Conservation (phyloP, 306 rosid genomes). For the Quercus variabilis region DNA sequence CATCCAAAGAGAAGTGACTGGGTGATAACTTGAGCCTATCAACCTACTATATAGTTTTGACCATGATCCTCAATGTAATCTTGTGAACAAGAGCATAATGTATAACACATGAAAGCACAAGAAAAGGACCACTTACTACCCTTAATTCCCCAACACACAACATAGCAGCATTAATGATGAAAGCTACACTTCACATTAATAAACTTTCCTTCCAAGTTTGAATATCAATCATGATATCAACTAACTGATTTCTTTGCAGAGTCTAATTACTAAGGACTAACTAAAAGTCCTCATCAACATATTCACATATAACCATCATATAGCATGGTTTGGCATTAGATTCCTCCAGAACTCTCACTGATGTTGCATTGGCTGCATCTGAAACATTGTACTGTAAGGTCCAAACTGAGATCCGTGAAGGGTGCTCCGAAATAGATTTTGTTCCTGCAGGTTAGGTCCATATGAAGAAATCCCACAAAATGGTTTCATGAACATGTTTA, state of each 20-base stretch:
- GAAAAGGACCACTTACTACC: conserved; percentile 25
- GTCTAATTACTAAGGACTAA: conserved; percentile 41
- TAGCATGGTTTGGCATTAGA: conserved; percentile 12
- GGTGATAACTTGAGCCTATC: conserved; percentile 6
- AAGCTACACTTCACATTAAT: conserved; percentile 27
- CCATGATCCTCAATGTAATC: neutral
- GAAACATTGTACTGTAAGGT: conserved; percentile 42
- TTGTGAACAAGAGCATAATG: conserved; percentile 15
- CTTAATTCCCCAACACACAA: conserved; percentile 28
- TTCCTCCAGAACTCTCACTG: conserved; percentile 31
- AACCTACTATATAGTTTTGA: conserved; percentile 9
- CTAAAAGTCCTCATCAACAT: conserved; percentile 39
- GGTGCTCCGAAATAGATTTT: conserved; percentile 36
- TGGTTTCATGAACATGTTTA: conserved; percentile 46
- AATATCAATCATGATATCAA: conserved; percentile 32
- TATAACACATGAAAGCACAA: conserved; percentile 12
- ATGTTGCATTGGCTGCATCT: conserved; percentile 54
- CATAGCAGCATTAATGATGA: conserved; percentile 40
- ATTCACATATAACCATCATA: conserved; percentile 38
- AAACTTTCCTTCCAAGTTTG: conserved; percentile 20
- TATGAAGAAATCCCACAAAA: conserved; percentile 51
- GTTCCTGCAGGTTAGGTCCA: conserved; percentile 52
- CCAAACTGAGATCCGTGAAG: conserved; percentile 48
- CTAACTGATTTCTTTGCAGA: conserved; percentile 30
- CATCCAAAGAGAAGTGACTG: conserved; percentile 4